Conservation (phyloP, 164 flowering plant species). For the Tetrastigma voinierianum region DNA sequence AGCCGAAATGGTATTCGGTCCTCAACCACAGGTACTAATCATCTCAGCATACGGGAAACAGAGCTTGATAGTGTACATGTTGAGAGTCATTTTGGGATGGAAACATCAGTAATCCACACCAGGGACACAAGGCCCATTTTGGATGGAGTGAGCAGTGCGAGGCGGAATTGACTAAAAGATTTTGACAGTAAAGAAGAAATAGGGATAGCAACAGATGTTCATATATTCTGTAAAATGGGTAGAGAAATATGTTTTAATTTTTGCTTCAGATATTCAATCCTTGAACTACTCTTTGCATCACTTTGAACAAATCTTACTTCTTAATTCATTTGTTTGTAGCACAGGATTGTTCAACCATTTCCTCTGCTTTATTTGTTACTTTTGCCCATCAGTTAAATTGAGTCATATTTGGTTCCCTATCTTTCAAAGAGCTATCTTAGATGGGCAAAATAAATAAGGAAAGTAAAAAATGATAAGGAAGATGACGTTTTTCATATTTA, state of each 20-base stretch:
- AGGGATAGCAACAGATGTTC: not conserved
- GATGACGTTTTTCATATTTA: too few relatives aligned
- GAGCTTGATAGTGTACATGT: conserved; percentile 37
- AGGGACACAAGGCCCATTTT: conserved; percentile 28
- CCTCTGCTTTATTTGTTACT: too few relatives aligned
- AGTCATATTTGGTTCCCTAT: too few relatives aligned
- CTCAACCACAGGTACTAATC: conserved; percentile 15
- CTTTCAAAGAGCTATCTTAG: too few relatives aligned
- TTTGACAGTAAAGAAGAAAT: conserved; percentile 2
- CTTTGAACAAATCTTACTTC: not conserved
- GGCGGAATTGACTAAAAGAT: conserved; percentile 12
- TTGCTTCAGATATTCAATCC: not conserved
- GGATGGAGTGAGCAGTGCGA: conserved; percentile 32
- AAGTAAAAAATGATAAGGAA: too few relatives aligned
- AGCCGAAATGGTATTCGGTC: conserved; percentile 26
- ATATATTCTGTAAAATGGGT: not conserved
- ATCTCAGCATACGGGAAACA: conserved; percentile 20
- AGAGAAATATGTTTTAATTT: not conserved
- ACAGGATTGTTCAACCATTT: not conserved
- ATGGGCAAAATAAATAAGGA: too few relatives aligned
- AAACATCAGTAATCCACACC: conserved; percentile 3
- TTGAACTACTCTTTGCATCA: not conserved
- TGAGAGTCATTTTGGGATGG: conserved; percentile 20
- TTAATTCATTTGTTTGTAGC: not conserved
- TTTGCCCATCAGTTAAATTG: too few relatives aligned